These are phyloP conservation scores for Didymella sp. DNA, from an alignment of 2,329 filamentous ascomycete genomes.

Conservation along the genomic window DNA sequence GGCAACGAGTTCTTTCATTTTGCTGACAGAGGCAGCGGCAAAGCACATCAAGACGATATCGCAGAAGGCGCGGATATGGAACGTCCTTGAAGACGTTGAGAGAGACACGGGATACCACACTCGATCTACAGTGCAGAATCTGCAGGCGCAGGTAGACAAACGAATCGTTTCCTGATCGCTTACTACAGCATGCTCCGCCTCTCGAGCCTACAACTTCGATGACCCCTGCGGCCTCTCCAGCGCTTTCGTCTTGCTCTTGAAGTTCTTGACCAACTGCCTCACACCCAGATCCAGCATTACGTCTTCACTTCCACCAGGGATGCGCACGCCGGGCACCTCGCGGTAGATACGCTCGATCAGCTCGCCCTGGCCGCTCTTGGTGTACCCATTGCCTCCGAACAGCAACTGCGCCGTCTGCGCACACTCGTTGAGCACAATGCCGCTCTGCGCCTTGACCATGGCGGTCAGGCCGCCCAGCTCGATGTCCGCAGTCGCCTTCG, in stretches of 20 bases:
- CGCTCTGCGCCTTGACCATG: slow-evolving; percentile 74
- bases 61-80: slow-evolving; percentile 45
- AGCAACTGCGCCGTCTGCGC: slow-evolving; percentile 72
- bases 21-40: slow-evolving; percentile 31
- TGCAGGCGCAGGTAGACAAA: slow-evolving; percentile 37
- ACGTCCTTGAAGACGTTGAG: slow-evolving; percentile 42
- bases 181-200: neutral
- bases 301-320: slow-evolving; percentile 75
- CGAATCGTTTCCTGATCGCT: slow-evolving; percentile 1
- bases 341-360: slow-evolving; percentile 72
- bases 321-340: slow-evolving; percentile 66
- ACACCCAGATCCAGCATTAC: slow-evolving; percentile 74
- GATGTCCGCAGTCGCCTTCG: slow-evolving; percentile 64
- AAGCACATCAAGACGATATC: slow-evolving; percentile 45
- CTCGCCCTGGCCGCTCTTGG: slow-evolving; percentile 72
- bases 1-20: neutral
- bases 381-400: slow-evolving; percentile 78
- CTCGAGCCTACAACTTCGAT: slow-evolving; percentile 50
- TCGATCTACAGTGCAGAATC: slow-evolving; percentile 33
- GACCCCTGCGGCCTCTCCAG: slow-evolving; percentile 54
- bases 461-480: slow-evolving; percentile 76
- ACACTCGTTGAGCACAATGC: slow-evolving; percentile 74
- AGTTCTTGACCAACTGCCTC: slow-evolving; percentile 74
- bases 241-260: slow-evolving; percentile 63
- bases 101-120: slow-evolving; percentile 44